Evolutionary conservation across 169 alveolate genomes (phyloP), one percentile per base, ranked within the genome.

Genomic region (Plasmodium gonderi): DNA sequence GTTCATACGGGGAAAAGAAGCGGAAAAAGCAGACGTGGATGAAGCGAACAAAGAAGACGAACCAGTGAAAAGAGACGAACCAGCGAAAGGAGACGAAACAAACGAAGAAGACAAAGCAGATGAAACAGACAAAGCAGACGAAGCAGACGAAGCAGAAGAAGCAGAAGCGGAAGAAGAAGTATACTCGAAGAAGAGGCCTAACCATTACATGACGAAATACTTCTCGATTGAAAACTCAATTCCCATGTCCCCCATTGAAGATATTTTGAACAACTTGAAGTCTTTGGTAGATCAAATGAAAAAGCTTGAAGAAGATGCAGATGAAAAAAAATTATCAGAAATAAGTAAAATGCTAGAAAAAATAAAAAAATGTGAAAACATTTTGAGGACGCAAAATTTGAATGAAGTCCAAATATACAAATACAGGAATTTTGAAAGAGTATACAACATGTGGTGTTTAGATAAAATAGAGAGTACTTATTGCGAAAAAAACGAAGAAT

Each of bases 361-460:
- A 83, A 83, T 83, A 20, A 83, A 69, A 83, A 83, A 33, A 26
- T 83, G 92, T 49, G 85, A 83, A 69, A 83, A 72, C 64, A 83
- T 72, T 36, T 47, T 83, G 42, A 83, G 92, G 29, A 83, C 92
- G 31, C 79, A 83, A 83, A 83, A 83, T 69, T 36, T 83, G 26
- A 83, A 83, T 72, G 83, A 83, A 83, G 92, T 83, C 8, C 92
- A 69, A 72, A 74, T 83, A 69, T 69, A 26, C 42, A 83, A 83
- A 40, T 83, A 83, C 29, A 8, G 92, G 64, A 83, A 83, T 64
- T 83, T 83, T 83, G 92, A 83, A 76, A 83, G 54, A 72, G 92
- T 83, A 0, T 83, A 83, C 77, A 83, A 83, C 64, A 83, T 83
- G 82, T 83, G 92, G 92, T 83, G 92, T 72, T 47, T 83, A 76